Evolutionary conservation across 768 basidiomycete genomes (phyloP).

Genomic region (Cystobasidium tubakii): DNA sequence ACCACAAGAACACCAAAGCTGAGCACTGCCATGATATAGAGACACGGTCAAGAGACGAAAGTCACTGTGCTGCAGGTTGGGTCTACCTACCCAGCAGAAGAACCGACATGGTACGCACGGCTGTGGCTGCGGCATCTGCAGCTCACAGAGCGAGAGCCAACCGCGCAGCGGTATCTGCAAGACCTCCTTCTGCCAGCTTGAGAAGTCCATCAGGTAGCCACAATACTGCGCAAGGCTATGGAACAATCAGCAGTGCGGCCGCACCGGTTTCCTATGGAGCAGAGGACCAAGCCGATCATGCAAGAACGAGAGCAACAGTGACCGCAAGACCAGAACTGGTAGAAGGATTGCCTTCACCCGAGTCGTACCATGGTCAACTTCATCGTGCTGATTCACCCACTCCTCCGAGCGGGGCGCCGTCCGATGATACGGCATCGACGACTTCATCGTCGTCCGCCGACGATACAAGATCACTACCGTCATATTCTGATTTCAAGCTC

Average conservation of each 20-base stretch:
- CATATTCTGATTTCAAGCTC: conserved; percentile 36
- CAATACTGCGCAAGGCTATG: neutral
- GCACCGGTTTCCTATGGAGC: neutral
- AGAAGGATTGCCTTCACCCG: neutral
- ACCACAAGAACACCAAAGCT: too few relatives aligned
- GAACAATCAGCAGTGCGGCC: neutral
- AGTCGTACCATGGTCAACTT: conserved; percentile 3
- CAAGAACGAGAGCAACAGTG: neutral
- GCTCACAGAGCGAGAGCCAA: neutral
- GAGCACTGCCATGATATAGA: too few relatives aligned
- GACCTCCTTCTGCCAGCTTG: neutral
- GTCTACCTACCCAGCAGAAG: too few relatives aligned
- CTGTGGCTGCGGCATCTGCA: neutral
- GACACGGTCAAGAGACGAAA: too few relatives aligned
- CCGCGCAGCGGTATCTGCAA: neutral
- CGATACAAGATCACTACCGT: conserved; percentile 11
- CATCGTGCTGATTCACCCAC: neutral
- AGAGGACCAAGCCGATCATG: neutral
- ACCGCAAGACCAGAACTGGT: neutral
- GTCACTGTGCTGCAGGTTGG: neutral
- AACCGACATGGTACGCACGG: neutral
- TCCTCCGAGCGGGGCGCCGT: neutral
- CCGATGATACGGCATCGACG: neutral
- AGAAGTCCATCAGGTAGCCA: neutral
- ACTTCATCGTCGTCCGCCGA: neutral